Evolutionary conservation across 805 yeast species (phyloP).

Genomic region (Cyberlindnera americana): DNA sequence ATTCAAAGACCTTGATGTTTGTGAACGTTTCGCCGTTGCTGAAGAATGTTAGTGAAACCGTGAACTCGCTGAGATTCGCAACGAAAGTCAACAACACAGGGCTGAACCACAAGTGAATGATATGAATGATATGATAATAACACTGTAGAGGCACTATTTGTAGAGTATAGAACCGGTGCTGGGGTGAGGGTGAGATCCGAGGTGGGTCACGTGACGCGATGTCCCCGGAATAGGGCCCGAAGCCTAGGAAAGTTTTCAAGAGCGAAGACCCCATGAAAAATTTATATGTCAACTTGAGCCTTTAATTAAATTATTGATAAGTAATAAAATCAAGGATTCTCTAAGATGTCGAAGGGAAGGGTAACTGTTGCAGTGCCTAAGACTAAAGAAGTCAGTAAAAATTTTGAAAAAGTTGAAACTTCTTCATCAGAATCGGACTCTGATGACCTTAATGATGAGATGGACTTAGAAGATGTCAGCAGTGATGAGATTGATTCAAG

Average conservation of each 20-base stretch:
- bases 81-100: constrained; percentile 67
- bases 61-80: constrained; percentile 87
- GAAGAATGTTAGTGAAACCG: constrained; percentile 66
- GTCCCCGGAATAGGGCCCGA: neutral
- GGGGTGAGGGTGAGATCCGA: neutral
- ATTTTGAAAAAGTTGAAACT: too few relatives aligned
- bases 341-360: constrained; percentile 23
- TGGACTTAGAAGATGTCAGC: constrained; percentile 16
- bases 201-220: neutral
- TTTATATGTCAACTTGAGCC: neutral
- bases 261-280: neutral
- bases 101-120: too few relatives aligned
- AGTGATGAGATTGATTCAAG: constrained; percentile 7
- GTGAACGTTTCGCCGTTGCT: constrained; percentile 76
- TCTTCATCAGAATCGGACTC: neutral
- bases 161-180: too few relatives aligned
- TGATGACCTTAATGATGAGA: constrained; percentile 6
- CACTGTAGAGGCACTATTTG: too few relatives aligned
- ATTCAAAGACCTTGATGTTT: constrained; percentile 89
- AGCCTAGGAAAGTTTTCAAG: neutral
- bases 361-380: constrained; percentile 18
- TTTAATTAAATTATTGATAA: too few relatives aligned
- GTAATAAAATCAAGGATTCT: too few relatives aligned
- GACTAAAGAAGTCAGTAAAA: neutral
- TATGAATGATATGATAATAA: too few relatives aligned